These are phyloP conservation scores for Populus hybrid DNA, from an alignment of 441 rosid genomes.

Conservation along the genomic window DNA sequence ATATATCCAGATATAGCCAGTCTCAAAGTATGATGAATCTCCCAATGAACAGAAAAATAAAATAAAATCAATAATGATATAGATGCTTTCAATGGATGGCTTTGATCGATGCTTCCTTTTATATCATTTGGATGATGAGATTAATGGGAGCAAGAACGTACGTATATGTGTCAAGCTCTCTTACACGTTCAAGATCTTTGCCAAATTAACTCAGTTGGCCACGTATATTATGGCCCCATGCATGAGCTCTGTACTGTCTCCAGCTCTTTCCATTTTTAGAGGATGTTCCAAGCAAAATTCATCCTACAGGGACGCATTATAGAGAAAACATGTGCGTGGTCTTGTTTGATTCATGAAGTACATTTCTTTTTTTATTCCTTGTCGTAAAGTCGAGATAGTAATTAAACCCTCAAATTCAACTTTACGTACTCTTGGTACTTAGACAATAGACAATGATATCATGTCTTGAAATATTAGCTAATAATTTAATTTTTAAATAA, in stretches of 20 bases:
- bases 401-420: neutral
- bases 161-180: neutral
- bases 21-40: neutral
- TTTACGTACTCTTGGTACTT: no score
- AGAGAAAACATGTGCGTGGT: neutral
- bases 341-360: neutral
- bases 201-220: neutral
- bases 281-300: no score
- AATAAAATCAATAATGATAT: neutral
- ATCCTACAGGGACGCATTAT: neutral
- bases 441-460: no score
- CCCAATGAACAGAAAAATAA: no score
- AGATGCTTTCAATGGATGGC: neutral
- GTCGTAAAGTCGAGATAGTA: neutral
- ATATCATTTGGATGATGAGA: neutral
- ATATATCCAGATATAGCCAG: neutral
- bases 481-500: no score
- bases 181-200: neutral
- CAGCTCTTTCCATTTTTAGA: neutral
- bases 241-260: neutral
- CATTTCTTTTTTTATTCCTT: neutral
- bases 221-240: neutral
- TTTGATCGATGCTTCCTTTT: neutral
- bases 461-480: no score
- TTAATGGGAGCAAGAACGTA: neutral